phyloP scores from a whole-genome alignment of 176 grass and related monocot genomes.

The Luzula sylvatica region DNA sequence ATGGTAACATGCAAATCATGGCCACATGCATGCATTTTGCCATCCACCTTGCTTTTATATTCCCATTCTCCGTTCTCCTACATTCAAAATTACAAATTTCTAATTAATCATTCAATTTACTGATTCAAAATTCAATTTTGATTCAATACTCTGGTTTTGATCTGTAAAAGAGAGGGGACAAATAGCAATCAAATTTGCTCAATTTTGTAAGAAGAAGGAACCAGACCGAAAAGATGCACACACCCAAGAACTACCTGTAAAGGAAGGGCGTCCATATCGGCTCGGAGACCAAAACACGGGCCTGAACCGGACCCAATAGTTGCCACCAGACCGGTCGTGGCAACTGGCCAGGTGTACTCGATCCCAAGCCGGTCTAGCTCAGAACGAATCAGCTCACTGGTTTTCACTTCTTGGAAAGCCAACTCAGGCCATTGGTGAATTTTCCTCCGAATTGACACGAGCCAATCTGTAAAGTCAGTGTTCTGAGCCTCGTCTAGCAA shows the following conservation, averaged over 20 bases:
- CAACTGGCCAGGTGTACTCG: slow-evolving; percentile 50
- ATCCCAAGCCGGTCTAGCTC: slow-evolving; percentile 61
- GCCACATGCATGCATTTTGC: slow-evolving; percentile 85
- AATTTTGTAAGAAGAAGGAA: too few relatives aligned
- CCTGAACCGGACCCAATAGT: slow-evolving; percentile 19
- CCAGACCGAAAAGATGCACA: background rate
- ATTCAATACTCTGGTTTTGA: background rate
- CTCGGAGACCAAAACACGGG: slow-evolving; percentile 56
- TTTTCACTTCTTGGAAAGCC: slow-evolving; percentile 60
- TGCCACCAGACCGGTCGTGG: slow-evolving; percentile 53
- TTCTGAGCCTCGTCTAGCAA: slow-evolving; percentile 41
- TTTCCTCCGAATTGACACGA: slow-evolving; percentile 27
- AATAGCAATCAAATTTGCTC: too few relatives aligned
- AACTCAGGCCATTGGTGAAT: slow-evolving; percentile 83
- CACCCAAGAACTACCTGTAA: slow-evolving; percentile 53
- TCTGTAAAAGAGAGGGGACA: background rate
- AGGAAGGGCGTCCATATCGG: slow-evolving; percentile 90
- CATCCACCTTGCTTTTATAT: slow-evolving; percentile 63
- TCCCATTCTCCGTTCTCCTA: slow-evolving; percentile 75
- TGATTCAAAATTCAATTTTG: too few relatives aligned
- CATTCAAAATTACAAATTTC: slow-evolving; percentile 1
- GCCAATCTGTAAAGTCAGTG: slow-evolving; percentile 50
- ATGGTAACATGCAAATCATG: slow-evolving; percentile 80
- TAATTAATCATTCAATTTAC: background rate
- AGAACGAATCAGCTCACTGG: slow-evolving; percentile 46